phyloP scores from a whole-genome alignment of 805 yeast species.

The Ogataea zsoltii region DNA sequence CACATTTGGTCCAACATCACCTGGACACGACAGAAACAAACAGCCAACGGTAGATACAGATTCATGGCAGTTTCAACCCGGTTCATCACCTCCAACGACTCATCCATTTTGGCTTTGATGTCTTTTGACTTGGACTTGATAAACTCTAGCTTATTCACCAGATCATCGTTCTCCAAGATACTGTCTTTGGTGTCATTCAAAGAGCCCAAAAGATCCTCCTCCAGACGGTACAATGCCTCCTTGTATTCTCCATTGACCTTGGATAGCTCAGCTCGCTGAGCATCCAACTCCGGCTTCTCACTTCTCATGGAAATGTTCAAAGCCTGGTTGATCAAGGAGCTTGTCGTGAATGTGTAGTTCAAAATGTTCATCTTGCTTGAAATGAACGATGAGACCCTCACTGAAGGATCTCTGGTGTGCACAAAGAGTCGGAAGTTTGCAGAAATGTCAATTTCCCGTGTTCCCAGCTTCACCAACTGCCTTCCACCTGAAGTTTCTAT shows the following conservation, averaged over 20 bases:
- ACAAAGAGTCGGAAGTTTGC: constrained; percentile 61
- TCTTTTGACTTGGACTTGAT: constrained; percentile 63
- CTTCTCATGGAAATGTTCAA: constrained; percentile 54
- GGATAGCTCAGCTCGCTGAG: constrained; percentile 52
- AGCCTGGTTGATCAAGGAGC: constrained; percentile 63
- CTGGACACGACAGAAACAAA: constrained; percentile 52
- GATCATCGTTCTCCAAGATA: constrained; percentile 65
- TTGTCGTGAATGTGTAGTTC: constrained; percentile 72
- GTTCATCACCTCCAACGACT: constrained; percentile 55
- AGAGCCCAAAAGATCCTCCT: constrained; percentile 55
- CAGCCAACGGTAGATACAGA: constrained; percentile 55
- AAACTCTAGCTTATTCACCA: constrained; percentile 59
- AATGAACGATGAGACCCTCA: constrained; percentile 53
- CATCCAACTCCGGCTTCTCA: constrained; percentile 68
- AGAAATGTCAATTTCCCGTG: constrained; percentile 65
- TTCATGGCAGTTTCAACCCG: constrained; percentile 51
- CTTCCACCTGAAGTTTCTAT: constrained; percentile 70
- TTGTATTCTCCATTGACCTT: constrained; percentile 61
- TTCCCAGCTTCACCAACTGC: constrained; percentile 57
- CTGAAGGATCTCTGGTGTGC: constrained; percentile 58
- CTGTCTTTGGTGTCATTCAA: constrained; percentile 59
- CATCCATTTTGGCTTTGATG: constrained; percentile 52
- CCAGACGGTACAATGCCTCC: constrained; percentile 54
- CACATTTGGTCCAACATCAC: constrained; percentile 45
- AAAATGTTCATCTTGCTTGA: constrained; percentile 60